phyloP scores from a whole-genome alignment of 2,329 filamentous ascomycete species.

The Pseudopyricularia javanii region DNA sequence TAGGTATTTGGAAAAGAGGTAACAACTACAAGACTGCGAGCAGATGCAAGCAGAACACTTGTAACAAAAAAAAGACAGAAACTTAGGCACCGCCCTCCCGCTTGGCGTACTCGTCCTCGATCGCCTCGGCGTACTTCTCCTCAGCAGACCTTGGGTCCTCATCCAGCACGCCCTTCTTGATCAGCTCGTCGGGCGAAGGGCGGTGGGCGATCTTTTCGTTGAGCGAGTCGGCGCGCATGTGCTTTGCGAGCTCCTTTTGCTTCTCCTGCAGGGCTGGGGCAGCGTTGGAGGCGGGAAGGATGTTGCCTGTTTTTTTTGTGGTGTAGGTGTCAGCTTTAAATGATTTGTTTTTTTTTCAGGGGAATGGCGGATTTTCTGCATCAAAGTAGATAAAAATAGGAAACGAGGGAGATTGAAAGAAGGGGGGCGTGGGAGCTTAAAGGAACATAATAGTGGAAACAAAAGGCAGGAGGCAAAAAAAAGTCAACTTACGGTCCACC shows the following conservation, averaged over 20 bases:
- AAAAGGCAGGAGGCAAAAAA: conserved; percentile 6
- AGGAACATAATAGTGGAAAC: background rate
- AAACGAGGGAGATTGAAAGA: conserved; percentile 6
- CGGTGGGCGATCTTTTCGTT: conserved; percentile 77
- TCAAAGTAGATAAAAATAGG: background rate
- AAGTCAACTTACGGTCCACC: conserved; percentile 54
- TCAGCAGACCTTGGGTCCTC: conserved; percentile 50
- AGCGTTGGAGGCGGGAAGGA: conserved; percentile 66
- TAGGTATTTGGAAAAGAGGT: no score
- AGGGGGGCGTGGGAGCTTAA: background rate
- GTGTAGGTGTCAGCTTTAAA: no score
- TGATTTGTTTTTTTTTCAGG: background rate
- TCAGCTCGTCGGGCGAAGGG: conserved; percentile 62
- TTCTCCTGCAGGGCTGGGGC: conserved; percentile 70
- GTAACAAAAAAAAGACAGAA: background rate
- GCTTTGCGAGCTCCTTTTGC: conserved; percentile 73
- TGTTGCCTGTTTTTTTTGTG: conserved; percentile 51
- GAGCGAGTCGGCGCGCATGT: conserved; percentile 76
- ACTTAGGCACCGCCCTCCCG: conserved; percentile 44
- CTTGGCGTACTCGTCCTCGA: conserved; percentile 51
- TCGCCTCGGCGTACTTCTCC: conserved; percentile 46
- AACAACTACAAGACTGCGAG: no score
- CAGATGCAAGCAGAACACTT: no score
- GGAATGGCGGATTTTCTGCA: background rate
- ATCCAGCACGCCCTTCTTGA: conserved; percentile 69